phyloP scores from a whole-genome alignment of 139 green algal species.

The Tetradesmus obliquus region DNA sequence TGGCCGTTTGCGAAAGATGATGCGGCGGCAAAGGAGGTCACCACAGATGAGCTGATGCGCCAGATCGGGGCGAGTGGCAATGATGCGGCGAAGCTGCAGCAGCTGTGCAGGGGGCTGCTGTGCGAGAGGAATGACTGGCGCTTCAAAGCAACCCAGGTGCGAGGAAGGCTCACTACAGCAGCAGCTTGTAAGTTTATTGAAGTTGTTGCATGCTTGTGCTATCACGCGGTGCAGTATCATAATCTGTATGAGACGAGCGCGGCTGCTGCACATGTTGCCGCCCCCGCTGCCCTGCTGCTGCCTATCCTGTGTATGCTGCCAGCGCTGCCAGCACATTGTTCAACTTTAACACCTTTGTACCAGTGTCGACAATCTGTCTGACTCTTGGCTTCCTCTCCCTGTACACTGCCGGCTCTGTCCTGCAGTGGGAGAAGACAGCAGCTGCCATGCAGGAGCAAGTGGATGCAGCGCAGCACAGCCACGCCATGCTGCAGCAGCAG shows the following conservation, averaged over 20 bases:
- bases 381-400: too few relatives aligned
- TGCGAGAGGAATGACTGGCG: conserved; percentile 46
- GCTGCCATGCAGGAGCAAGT: conserved; percentile 6
- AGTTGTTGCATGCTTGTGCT: background rate
- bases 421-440: conserved; percentile 18
- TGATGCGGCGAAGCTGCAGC: conserved; percentile 33
- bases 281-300: too few relatives aligned
- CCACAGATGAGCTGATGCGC: conserved; percentile 34
- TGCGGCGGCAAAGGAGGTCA: background rate
- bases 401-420: background rate
- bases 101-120: conserved; percentile 29
- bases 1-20: conserved; percentile 21
- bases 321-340: too few relatives aligned
- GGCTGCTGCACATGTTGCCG: background rate
- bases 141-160: conserved; percentile 32
- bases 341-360: too few relatives aligned
- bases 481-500: background rate
- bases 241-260: too few relatives aligned
- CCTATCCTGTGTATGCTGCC: too few relatives aligned
- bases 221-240: background rate
- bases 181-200: too few relatives aligned
- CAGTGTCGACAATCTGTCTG: too few relatives aligned
- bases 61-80: background rate
- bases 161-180: background rate
- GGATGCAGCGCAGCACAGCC: background rate